phyloP scores from a whole-genome alignment of 208 protist species.

The Vickermania ingenoplastis region DNA sequence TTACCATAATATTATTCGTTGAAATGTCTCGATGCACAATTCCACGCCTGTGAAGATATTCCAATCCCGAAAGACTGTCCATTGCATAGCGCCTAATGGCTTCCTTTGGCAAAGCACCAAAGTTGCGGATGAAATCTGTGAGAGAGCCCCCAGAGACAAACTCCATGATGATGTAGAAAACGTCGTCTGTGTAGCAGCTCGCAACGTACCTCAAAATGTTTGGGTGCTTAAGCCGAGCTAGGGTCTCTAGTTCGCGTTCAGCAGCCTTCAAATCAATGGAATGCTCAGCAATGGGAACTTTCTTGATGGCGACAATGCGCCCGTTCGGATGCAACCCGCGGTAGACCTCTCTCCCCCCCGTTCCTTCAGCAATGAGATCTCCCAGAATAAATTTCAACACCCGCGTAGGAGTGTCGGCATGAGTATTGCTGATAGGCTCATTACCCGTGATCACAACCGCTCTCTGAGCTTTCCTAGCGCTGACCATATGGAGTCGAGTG shows the following conservation, averaged over 20 bases:
- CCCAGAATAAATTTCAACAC: not conserved
- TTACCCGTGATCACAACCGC: not conserved
- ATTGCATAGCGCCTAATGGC: slow-evolving; percentile 32
- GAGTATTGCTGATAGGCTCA: not conserved
- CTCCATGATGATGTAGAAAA: slow-evolving; percentile 56
- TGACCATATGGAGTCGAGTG: not conserved
- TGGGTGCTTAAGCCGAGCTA: slow-evolving; percentile 34
- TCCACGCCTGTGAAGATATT: slow-evolving; percentile 45
- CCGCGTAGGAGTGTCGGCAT: not conserved
- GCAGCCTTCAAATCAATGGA: slow-evolving; percentile 16
- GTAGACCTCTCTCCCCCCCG: not conserved
- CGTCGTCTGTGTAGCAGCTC: slow-evolving; percentile 21
- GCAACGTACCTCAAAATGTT: slow-evolving; percentile 61
- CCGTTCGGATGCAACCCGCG: slow-evolving; percentile 13
- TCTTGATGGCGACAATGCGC: slow-evolving; percentile 49
- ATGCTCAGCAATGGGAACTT: slow-evolving; percentile 15
- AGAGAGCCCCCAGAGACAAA: slow-evolving; percentile 62
- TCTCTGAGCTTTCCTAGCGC: not conserved
- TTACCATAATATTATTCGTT: slow-evolving; percentile 69
- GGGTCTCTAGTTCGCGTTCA: slow-evolving; percentile 42
- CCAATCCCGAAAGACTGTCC: slow-evolving; percentile 49
- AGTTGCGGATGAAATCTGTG: slow-evolving; percentile 18
- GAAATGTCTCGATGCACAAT: slow-evolving; percentile 75
- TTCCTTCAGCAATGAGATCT: not conserved
- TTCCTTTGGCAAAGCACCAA: slow-evolving; percentile 23